Evolutionary conservation across 768 basidiomycete species (phyloP).

Genomic region (Boletellus ananiceps): DNA sequence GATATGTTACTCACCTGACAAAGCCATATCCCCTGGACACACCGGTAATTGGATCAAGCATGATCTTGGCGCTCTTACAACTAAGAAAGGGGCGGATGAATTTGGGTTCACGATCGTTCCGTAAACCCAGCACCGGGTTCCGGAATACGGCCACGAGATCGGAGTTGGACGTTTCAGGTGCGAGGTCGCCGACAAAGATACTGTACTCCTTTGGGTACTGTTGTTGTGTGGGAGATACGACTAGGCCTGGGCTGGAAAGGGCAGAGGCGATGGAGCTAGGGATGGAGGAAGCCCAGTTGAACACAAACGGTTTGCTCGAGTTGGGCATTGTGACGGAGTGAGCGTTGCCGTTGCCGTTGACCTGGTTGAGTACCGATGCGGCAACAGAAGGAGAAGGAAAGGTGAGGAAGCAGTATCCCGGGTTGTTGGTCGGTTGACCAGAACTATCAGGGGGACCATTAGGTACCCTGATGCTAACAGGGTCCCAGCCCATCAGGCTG

Average conservation of each 20-base stretch:
- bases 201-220: constrained; percentile 84
- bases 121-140: constrained; percentile 80
- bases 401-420: constrained; percentile 84
- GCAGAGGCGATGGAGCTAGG: constrained; percentile 33
- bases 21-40: constrained; percentile 91
- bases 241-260: constrained; percentile 25
- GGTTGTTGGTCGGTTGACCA: constrained; percentile 72
- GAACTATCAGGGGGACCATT: constrained; percentile 52
- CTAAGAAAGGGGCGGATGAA: constrained; percentile 86
- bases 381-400: constrained; percentile 72
- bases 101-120: constrained; percentile 83
- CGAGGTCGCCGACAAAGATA: constrained; percentile 92
- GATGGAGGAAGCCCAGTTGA: constrained; percentile 66
- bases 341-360: constrained; percentile 44
- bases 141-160: constrained; percentile 92
- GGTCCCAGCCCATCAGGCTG: constrained; percentile 82
- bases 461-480: constrained; percentile 68
- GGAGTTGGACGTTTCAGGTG: constrained; percentile 90
- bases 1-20: constrained; percentile 56
- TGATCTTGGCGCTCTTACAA: constrained; percentile 94
- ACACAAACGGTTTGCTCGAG: constrained; percentile 73
- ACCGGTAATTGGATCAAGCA: constrained; percentile 87
- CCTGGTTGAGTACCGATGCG: constrained; percentile 63
- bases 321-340: constrained; percentile 75
- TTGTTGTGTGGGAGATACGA: constrained; percentile 36